phyloP scores from a whole-genome alignment of 2,329 filamentous ascomycete genomes.

The Aspergillus glaucus region DNA sequence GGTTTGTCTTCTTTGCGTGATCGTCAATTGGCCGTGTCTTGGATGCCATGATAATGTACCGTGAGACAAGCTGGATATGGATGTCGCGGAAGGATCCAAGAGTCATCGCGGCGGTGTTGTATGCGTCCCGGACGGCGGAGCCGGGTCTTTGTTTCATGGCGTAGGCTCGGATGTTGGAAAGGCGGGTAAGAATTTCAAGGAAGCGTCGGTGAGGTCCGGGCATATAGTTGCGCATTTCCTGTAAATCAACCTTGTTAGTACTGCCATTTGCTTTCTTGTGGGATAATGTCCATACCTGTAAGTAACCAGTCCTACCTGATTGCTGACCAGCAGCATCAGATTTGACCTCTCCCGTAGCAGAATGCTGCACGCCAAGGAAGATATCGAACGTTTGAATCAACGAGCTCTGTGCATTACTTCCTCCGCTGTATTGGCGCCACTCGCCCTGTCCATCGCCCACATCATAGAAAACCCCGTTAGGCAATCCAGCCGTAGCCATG shows the following conservation, averaged over 20 bases:
- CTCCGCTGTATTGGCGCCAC: slow-evolving; percentile 48
- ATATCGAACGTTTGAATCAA: slow-evolving; percentile 51
- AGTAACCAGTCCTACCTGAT: slow-evolving; percentile 17
- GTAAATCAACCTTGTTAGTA: slow-evolving; percentile 8
- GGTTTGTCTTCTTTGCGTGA: slow-evolving; percentile 25
- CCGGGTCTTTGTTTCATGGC: slow-evolving; percentile 31
- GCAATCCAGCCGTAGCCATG: slow-evolving; percentile 47
- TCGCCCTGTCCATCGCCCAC: slow-evolving; percentile 42
- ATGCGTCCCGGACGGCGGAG: slow-evolving; percentile 35
- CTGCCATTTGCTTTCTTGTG: neutral
- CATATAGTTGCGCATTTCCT: slow-evolving; percentile 52
- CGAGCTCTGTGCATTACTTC: slow-evolving; percentile 52
- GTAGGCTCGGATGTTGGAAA: slow-evolving; percentile 43
- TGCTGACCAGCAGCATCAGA: slow-evolving; percentile 13
- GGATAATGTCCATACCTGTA: slow-evolving; percentile 10
- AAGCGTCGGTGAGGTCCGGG: slow-evolving; percentile 48
- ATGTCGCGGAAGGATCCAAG: slow-evolving; percentile 45
- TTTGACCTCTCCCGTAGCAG: slow-evolving; percentile 30
- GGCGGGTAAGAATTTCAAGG: slow-evolving; percentile 39
- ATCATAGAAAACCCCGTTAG: slow-evolving; percentile 49
- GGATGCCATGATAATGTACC: slow-evolving; percentile 47
- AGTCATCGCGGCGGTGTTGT: slow-evolving; percentile 41
- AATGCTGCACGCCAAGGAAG: slow-evolving; percentile 46
- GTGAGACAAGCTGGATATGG: slow-evolving; percentile 48
- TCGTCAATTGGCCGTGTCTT: slow-evolving; percentile 8